Conservation (phyloP, 1,139 yeast species). For the Debaryomyces sp. region DNA sequence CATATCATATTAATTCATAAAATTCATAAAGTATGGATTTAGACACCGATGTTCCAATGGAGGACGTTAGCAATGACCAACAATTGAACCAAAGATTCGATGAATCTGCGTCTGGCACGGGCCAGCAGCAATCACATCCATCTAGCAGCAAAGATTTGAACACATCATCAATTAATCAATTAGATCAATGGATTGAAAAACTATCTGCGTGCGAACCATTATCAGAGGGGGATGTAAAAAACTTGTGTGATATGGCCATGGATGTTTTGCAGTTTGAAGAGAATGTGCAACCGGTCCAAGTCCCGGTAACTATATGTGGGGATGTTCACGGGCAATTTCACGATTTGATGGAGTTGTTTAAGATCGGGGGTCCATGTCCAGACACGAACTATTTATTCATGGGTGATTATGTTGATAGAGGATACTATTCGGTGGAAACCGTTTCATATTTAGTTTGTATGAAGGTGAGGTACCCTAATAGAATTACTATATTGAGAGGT, state of each 20-base stretch:
- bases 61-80: slow-evolving; percentile 62
- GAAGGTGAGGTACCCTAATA: slow-evolving; percentile 90
- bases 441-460: slow-evolving; percentile 88
- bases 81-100: slow-evolving; percentile 17
- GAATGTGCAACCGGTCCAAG: slow-evolving; percentile 91
- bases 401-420: slow-evolving; percentile 98
- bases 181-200: slow-evolving; percentile 88
- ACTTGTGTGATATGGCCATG: slow-evolving; percentile 86
- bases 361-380: slow-evolving; percentile 95
- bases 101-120: slow-evolving; percentile 18
- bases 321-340: slow-evolving; percentile 99
- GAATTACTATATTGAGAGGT: slow-evolving; percentile 92
- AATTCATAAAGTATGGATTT: slow-evolving; percentile 48
- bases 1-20: slow-evolving; percentile 4
- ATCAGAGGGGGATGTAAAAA: slow-evolving; percentile 78
- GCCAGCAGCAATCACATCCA: slow-evolving; percentile 15
- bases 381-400: slow-evolving; percentile 73
- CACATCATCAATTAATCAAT: slow-evolving; percentile 54
- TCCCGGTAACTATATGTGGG: slow-evolving; percentile 96
- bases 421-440: slow-evolving; percentile 90
- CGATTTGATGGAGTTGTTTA: slow-evolving; percentile 85
- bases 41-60: slow-evolving; percentile 74
- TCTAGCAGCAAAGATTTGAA: slow-evolving; percentile 26
- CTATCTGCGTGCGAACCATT: slow-evolving; percentile 80
- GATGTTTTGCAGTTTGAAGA: slow-evolving; percentile 89